Conservation (phyloP, 257 asterid genomes). For the Capsicum pubescens region DNA sequence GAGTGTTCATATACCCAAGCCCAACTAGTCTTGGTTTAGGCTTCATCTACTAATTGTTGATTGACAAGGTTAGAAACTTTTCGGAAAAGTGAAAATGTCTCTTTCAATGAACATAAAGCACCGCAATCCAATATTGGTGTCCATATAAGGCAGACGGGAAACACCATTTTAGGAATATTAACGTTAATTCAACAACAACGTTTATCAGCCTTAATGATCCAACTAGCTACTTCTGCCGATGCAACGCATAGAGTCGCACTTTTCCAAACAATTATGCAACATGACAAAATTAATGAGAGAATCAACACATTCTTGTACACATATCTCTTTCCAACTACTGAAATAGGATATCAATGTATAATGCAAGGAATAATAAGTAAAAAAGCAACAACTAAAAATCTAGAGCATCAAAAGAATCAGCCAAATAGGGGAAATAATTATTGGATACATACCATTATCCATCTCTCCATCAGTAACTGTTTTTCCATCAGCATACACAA, state of each 20-base stretch:
- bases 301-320: neutral
- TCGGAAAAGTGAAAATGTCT: neutral
- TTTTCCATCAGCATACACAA: slow-evolving; percentile 42
- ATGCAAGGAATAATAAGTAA: neutral
- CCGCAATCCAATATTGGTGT: neutral
- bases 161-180: neutral
- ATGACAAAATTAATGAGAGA: neutral
- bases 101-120: neutral
- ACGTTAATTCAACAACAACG: neutral
- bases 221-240: neutral
- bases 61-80: neutral
- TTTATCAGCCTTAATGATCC: neutral
- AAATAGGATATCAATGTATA: neutral
- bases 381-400: neutral
- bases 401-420: neutral
- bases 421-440: neutral
- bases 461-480: slow-evolving; percentile 40
- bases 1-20: neutral
- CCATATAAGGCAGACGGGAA: neutral
- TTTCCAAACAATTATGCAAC: neutral
- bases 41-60: neutral
- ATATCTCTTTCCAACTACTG: neutral
- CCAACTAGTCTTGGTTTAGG: neutral
- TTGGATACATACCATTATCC: slow-evolving; percentile 49
- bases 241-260: neutral